Percentiles rank a stretch among this genome's conserved stretches.
phyloP scores from a whole-genome alignment of 371 early-diverging fungal species.

The Mucor irregularis region DNA sequence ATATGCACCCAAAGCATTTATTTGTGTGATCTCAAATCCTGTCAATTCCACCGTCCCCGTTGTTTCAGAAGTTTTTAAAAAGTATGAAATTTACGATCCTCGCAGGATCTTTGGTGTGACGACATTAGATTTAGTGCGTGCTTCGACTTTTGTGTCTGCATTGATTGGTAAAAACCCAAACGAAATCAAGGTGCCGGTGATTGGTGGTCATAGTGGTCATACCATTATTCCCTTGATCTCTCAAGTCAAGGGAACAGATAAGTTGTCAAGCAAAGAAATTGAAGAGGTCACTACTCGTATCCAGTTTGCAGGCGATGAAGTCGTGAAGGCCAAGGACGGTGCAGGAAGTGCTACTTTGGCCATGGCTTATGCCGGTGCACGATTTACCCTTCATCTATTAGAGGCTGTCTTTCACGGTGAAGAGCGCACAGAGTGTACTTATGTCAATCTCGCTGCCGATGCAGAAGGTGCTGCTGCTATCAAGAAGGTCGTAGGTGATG shows the following conservation, averaged over 20 bases:
- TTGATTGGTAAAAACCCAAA: slow-evolving; percentile 50
- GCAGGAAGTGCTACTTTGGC: slow-evolving; percentile 83
- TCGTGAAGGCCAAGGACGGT: slow-evolving; percentile 89
- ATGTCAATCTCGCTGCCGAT: slow-evolving; percentile 76
- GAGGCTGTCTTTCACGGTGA: slow-evolving; percentile 65
- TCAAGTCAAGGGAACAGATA: slow-evolving; percentile 47
- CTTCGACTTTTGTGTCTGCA: slow-evolving; percentile 76
- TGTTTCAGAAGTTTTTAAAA: slow-evolving; percentile 82
- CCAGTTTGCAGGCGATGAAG: slow-evolving; percentile 94
- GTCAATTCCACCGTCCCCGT: slow-evolving; percentile 94
- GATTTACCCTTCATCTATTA: slow-evolving; percentile 73
- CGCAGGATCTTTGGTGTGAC: slow-evolving; percentile 88
- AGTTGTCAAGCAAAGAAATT: slow-evolving; percentile 66
- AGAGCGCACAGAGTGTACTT: slow-evolving; percentile 72
- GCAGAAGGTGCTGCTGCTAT: slow-evolving; percentile 49
- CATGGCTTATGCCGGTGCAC: slow-evolving; percentile 91
- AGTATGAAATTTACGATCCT: slow-evolving; percentile 73
- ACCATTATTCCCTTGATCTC: slow-evolving; percentile 85
- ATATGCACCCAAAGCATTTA: slow-evolving; percentile 79
- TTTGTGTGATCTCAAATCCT: slow-evolving; percentile 88
- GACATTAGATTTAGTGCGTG: slow-evolving; percentile 85
- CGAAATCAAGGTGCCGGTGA: slow-evolving; percentile 67
- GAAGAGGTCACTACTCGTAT: slow-evolving; percentile 79
- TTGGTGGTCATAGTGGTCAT: slow-evolving; percentile 91
- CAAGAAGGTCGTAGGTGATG: slow-evolving; percentile 40